Percentiles rank a stretch among this genome's conserved stretches.
phyloP scores from a whole-genome alignment of 2,329 filamentous ascomycete species.

The Trichoderma sp. region DNA sequence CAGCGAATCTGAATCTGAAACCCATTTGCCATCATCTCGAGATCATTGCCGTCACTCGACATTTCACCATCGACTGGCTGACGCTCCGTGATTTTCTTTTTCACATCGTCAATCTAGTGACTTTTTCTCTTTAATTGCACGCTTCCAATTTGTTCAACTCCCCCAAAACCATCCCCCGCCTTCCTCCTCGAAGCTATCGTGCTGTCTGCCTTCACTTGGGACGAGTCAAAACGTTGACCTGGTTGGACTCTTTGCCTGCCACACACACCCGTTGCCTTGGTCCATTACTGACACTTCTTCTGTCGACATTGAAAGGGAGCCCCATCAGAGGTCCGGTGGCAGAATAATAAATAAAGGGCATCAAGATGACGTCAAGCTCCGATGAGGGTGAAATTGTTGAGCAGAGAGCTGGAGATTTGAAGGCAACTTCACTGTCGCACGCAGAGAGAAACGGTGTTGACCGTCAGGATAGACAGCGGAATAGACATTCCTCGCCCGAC shows the following conservation, averaged over 20 bases:
- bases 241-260: slow-evolving; percentile 42
- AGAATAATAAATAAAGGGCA: not conserved
- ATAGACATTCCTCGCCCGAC: slow-evolving; percentile 58
- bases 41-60: not conserved
- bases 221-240: slow-evolving; percentile 41
- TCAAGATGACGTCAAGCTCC: slow-evolving; percentile 56
- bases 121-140: not conserved
- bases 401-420: slow-evolving; percentile 60
- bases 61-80: not conserved
- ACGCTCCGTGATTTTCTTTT: not conserved
- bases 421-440: slow-evolving; percentile 84
- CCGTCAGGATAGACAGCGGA: slow-evolving; percentile 80
- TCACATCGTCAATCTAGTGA: not conserved
- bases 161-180: not conserved
- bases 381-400: slow-evolving; percentile 87
- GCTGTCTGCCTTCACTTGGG: slow-evolving; percentile 31
- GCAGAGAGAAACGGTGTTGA: slow-evolving; percentile 82
- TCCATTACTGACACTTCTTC: slow-evolving; percentile 37
- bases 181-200: not conserved
- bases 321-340: slow-evolving; percentile 20
- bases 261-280: slow-evolving; percentile 28
- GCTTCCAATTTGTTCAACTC: not conserved
- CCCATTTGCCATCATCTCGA: slow-evolving; percentile 12
- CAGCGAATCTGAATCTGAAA: slow-evolving; percentile 11
- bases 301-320: slow-evolving; percentile 25